These are phyloP conservation scores for Fusarium gaditjirri DNA, from an alignment of 2,329 filamentous ascomycete genomes.

Conservation along the genomic window DNA sequence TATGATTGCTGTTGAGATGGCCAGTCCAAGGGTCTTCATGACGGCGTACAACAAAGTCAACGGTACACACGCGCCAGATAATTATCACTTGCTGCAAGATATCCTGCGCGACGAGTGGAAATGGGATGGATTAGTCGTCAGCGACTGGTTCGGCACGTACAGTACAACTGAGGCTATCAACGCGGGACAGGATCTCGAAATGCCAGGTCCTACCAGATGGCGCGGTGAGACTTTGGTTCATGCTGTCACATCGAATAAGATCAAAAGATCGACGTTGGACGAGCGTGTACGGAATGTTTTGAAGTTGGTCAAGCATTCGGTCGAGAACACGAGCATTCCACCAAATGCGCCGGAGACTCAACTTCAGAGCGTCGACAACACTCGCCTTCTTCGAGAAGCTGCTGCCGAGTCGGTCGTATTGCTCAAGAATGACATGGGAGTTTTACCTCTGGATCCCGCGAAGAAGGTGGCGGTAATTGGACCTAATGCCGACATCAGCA, in stretches of 20 bases:
- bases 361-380: rapidly evolving
- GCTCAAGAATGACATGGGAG: background rate
- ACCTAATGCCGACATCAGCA: background rate
- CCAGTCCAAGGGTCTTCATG: background rate
- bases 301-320: conserved; percentile 1
- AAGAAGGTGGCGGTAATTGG: background rate
- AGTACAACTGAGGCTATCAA: background rate
- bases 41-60: background rate
- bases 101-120: conserved; percentile 4
- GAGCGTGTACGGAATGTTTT: background rate
- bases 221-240: background rate
- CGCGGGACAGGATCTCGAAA: background rate
- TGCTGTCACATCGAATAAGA: background rate
- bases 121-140: background rate
- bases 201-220: background rate
- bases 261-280: background rate
- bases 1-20: conserved; percentile 4
- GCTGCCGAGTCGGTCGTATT: background rate
- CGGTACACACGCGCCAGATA: background rate
- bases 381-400: background rate
- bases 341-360: background rate
- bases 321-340: background rate
- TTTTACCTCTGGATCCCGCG: background rate
- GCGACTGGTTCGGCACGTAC: background rate
- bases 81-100: background rate